A percentile compares a stretch with the other conserved stretches of the same genome.
These are phyloP conservation scores for Amyloporia xantha DNA, from an alignment of 768 basidiomycete genomes.

Conservation along the genomic window DNA sequence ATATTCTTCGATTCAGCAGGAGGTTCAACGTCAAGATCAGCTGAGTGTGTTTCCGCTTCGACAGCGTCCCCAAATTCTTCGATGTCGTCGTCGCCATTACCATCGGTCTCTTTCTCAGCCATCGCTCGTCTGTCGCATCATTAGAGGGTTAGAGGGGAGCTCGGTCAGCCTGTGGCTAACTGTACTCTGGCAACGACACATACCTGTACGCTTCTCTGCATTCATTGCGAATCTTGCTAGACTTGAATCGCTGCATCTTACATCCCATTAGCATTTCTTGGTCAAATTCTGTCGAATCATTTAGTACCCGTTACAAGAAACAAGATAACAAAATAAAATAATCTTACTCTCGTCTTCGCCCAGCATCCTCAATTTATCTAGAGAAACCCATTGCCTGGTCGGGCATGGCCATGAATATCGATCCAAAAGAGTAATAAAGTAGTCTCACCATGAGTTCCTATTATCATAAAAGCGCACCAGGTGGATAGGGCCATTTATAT, in stretches of 20 bases:
- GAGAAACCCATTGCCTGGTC: conserved; percentile 55
- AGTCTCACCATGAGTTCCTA: conserved; percentile 49
- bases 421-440: not conserved
- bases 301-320: no score
- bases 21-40: not conserved
- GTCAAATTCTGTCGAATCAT: conserved; percentile 48
- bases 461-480: conserved; percentile 81
- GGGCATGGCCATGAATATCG: conserved; percentile 1
- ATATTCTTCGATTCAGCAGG: no score
- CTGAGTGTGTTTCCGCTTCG: not conserved
- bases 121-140: conserved; percentile 1
- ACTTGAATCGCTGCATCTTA: conserved; percentile 56
- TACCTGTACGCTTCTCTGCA: conserved; percentile 60
- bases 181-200: conserved; percentile 21
- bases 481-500: conserved; percentile 36
- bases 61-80: no score
- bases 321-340: no score
- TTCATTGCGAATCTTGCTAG: conserved; percentile 38
- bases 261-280: conserved; percentile 51
- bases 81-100: not conserved
- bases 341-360: conserved; percentile 51
- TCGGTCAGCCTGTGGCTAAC: not conserved
- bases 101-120: conserved; percentile 4
- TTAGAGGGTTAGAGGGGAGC: no score
- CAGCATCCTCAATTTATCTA: conserved; percentile 52